Evolutionary conservation across 768 basidiomycete genomes (phyloP).

Genomic region (Collybia mongolica): DNA sequence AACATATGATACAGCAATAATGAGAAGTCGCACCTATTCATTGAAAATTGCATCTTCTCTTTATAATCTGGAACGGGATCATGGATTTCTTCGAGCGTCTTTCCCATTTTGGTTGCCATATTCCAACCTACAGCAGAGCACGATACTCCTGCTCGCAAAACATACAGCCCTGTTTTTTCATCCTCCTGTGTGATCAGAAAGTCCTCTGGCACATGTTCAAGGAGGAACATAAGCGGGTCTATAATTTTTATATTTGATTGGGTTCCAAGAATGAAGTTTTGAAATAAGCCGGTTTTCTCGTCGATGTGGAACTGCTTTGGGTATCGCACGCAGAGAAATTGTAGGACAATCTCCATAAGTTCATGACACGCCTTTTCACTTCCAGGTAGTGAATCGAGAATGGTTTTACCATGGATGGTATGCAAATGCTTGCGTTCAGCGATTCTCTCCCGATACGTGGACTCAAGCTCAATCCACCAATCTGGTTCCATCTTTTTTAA

Average conservation of each 20-base stretch:
- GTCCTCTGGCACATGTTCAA: conserved; percentile 54
- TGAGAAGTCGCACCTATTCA: conserved; percentile 39
- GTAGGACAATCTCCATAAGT: conserved; percentile 54
- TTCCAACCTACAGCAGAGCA: conserved; percentile 53
- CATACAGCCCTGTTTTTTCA: conserved; percentile 39
- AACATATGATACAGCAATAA: neutral
- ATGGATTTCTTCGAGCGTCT: conserved; percentile 44
- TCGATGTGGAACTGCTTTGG: conserved; percentile 48
- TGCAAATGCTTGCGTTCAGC: conserved; percentile 40
- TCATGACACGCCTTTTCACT: conserved; percentile 49
- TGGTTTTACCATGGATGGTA: conserved; percentile 31
- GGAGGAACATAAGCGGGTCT: conserved; percentile 40
- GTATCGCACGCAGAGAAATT: conserved; percentile 56
- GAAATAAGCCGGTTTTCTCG: conserved; percentile 31
- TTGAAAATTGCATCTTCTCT: conserved; percentile 45
- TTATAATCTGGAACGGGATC: conserved; percentile 48
- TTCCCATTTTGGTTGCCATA: conserved; percentile 45
- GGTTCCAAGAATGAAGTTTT: conserved; percentile 40
- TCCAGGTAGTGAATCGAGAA: conserved; percentile 47
- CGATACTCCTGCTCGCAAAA: conserved; percentile 41
- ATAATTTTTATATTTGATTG: conserved; percentile 22
- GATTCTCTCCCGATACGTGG: conserved; percentile 44
- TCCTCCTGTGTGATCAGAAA: conserved; percentile 44
- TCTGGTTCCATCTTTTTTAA: conserved; percentile 49
- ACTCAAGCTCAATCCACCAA: conserved; percentile 58